Evolutionary conservation across 2,329 filamentous ascomycete species (phyloP), one percentile per base, ranked within the genome.

Genomic region (Penicillium polonicum): DNA sequence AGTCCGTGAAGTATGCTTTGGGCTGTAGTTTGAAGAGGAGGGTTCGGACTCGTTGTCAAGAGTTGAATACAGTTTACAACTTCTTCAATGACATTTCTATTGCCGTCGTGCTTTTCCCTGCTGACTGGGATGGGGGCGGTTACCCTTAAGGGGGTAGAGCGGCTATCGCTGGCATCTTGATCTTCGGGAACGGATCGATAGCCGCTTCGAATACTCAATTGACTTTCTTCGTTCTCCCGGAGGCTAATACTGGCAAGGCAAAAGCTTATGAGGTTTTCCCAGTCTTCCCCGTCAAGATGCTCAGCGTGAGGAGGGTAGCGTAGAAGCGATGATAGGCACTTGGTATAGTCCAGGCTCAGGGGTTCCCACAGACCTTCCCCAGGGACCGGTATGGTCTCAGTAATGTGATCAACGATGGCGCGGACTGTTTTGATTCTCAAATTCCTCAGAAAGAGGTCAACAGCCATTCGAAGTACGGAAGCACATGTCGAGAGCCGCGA

Each of bases 381-480:
- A 1, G 81, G 73, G 17, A 79, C 82, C 2, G 86, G 84, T 4
- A 96, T 79, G 19, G 86, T 85, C 63, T 96, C 87, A 3, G 85
- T 87, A 60, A 97, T 88, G 74, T 96, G 92, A 62, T 91, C 87
- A 62, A 96, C 80, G 17, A 97, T 78, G 6, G 89, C 85, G 65
- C 88, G 83, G n/a, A 93, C 80, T 0, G 92, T 93, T 72, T 91
- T 95, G 59, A 82, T 80, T 68, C 87, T 89, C 61, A 97, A 75
- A 59, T 83, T 87, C 21, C 81, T 76, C 33, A 88, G 79, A 23
- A 90, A 89, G 53, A 88, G 83, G 62, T 88, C 86, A 48, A 95
- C 82, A 25, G 88, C 84, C 27, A 87, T 79, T 53, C 91, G 87
- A 56, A 97, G 76, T 8, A 88, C 87, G 46, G 85, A 84, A 31